Percentiles rank a stretch among this genome's conserved stretches.
Evolutionary conservation across 768 basidiomycete genomes (phyloP).

Genomic region (Mycena belliarum): DNA sequence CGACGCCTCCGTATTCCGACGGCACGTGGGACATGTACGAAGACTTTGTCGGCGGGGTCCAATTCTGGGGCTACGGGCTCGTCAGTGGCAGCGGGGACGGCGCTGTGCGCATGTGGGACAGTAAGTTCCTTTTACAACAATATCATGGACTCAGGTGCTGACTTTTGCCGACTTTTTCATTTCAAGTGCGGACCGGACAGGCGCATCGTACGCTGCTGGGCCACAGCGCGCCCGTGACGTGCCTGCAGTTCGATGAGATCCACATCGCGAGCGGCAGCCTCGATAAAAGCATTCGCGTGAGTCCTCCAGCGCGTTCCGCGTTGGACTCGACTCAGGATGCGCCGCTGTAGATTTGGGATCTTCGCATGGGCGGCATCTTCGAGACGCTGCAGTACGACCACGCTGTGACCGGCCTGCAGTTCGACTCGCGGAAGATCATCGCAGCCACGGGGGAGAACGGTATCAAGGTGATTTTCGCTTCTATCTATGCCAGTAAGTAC

Average conservation of each 20-base stretch:
- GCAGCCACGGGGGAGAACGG: conserved; percentile 93
- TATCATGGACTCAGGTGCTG: neutral
- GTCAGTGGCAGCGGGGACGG: conserved; percentile 98
- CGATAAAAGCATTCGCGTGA: conserved; percentile 88
- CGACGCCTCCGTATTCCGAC: conserved; percentile 86
- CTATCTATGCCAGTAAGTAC: neutral
- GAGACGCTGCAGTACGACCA: conserved; percentile 92
- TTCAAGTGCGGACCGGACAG: conserved; percentile 93
- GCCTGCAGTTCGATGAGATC: conserved; percentile 94
- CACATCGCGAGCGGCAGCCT: conserved; percentile 92
- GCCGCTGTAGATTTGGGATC: conserved; percentile 83
- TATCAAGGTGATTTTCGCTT: conserved; percentile 60
- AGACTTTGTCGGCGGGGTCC: conserved; percentile 96
- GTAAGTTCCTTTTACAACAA: conserved; percentile 50
- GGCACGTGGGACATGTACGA: conserved; percentile 94
- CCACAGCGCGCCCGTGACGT: conserved; percentile 92
- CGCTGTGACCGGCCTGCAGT: conserved; percentile 88
- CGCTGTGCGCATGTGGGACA: conserved; percentile 99
- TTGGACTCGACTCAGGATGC: neutral
- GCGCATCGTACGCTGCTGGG: conserved; percentile 91
- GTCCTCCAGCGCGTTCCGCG: conserved; percentile 25
- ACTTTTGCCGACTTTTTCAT: neutral
- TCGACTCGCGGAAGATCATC: conserved; percentile 91
- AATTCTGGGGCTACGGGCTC: conserved; percentile 98
- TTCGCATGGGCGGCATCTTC: conserved; percentile 83